Evolutionary conservation across 805 yeast genomes (phyloP), one percentile per base, ranked within the genome.

Genomic region (Ogataea nitratoaversa): DNA sequence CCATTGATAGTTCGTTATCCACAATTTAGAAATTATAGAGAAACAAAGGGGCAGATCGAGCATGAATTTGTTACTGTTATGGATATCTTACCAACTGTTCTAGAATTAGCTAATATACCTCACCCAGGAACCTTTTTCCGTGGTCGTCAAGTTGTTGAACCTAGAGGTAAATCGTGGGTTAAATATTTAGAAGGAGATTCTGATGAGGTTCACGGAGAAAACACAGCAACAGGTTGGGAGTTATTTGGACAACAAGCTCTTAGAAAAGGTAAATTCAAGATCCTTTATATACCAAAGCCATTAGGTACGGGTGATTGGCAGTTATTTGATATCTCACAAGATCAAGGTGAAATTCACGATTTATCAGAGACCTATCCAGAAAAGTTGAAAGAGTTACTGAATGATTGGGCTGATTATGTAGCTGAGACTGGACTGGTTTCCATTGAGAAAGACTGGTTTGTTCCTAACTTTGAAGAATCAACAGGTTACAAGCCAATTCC

Each of bases 1-100:
- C 83, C 82, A 0, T 58, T 75, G 42, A 68, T 78, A 37, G 49
- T 76, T 5, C 66, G 65, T 43, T 66, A 67, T 48, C 80, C 79
- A 0, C 54, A 60, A 4, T 37, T 67, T 11, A 36, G 35, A 11
- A 35, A 40, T 29, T 19, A 40, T 38, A 24, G 19, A 17, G 43
- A 47, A 20, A 36, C 43, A 6, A 42, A 48, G 17, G 73, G 71
- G 6, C 45, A 54, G 11, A 33, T 48, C 11, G 18, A 25, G 5
- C 55, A 58, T 20, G 71, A 59, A 18, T 78, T 78, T 43, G 54
- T 66, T 13, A 77, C 82, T 0, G 82, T 78, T 4, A 76, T 77
- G 81, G 84, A 78, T 57, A 68, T 77, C 22, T 54, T 74, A 25
- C 83, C 83, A 2, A 78, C 83, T 0, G 56, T 78, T 8, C 56